These are phyloP conservation scores for Spiraea crenata DNA, from an alignment of 331 rosid species.

Conservation along the genomic window DNA sequence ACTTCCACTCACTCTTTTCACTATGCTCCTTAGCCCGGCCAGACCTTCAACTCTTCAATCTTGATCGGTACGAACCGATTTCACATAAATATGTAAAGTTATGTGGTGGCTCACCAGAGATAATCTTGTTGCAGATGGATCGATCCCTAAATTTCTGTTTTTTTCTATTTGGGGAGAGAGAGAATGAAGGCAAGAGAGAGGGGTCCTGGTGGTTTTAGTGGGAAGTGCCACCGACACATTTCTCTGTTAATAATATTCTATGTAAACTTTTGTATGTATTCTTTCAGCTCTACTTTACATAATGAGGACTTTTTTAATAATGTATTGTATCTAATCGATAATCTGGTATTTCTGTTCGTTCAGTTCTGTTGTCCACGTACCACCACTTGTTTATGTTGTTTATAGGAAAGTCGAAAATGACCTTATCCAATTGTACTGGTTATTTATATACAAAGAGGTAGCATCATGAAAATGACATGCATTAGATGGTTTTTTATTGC, in stretches of 20 bases:
- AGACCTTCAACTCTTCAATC: slow-evolving; percentile 22
- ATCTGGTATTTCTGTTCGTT: background rate
- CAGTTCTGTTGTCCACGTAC: background rate
- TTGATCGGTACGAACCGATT: no score
- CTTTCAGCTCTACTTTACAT: background rate
- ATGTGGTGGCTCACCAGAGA: no score
- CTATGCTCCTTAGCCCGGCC: slow-evolving; percentile 40
- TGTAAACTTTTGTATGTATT: background rate
- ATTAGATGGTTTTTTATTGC: background rate
- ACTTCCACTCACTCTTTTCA: slow-evolving; percentile 21
- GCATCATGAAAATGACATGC: background rate
- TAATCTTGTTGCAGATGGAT: no score
- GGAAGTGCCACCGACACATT: slow-evolving; percentile 16
- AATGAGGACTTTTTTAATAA: background rate
- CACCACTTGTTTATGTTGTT: background rate
- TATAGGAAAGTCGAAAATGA: background rate
- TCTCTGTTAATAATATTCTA: slow-evolving; percentile 1
- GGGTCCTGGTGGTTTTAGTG: no score
- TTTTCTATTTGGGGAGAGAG: no score
- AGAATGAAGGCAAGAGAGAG: no score
- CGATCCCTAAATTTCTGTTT: no score
- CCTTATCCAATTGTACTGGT: background rate
- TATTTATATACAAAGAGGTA: no score
- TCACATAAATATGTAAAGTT: no score
- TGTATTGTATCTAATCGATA: no score